Evolutionary conservation across 1,139 yeast species (phyloP).

Genomic region (Candida tetrigidarum): DNA sequence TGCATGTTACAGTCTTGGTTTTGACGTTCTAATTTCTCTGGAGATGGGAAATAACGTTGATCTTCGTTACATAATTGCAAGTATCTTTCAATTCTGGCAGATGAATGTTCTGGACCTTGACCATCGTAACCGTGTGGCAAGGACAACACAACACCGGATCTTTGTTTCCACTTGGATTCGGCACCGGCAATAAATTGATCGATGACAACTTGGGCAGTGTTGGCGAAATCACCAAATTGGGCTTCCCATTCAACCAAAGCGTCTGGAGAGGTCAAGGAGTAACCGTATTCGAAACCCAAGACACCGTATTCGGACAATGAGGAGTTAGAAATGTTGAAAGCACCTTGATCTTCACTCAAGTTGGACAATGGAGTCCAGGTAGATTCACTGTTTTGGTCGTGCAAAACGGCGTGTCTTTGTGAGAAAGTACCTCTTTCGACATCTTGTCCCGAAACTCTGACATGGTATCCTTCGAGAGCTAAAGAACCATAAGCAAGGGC

Average conservation of each 20-base stretch:
- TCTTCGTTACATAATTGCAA: slow-evolving; percentile 96
- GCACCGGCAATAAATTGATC: slow-evolving; percentile 98
- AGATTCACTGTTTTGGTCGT: slow-evolving; percentile 88
- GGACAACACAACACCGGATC: slow-evolving; percentile 94
- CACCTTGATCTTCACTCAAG: slow-evolving; percentile 81
- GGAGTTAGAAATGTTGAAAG: slow-evolving; percentile 91
- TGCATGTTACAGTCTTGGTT: slow-evolving; percentile 99
- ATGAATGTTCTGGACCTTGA: slow-evolving; percentile 99
- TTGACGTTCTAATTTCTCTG: slow-evolving; percentile 90
- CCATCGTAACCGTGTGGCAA: slow-evolving; percentile 99
- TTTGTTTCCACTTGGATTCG: slow-evolving; percentile 98
- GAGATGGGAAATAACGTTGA: slow-evolving; percentile 89
- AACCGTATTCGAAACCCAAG: slow-evolving; percentile 99
- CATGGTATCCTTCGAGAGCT: slow-evolving; percentile 92
- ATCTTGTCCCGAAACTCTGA: slow-evolving; percentile 98
- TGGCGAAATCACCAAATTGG: slow-evolving; percentile 99
- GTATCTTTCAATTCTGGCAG: slow-evolving; percentile 97
- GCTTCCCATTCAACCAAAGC: slow-evolving; percentile 99
- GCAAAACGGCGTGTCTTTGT: slow-evolving; percentile 98
- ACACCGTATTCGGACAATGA: slow-evolving; percentile 98
- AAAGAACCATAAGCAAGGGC: slow-evolving; percentile 97
- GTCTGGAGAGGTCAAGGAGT: slow-evolving; percentile 96
- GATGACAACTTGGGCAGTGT: slow-evolving; percentile 96
- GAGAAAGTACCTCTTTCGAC: slow-evolving; percentile 99
- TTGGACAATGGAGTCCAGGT: slow-evolving; percentile 85